A percentile compares a stretch with the other conserved stretches of the same genome.
phyloP scores from a whole-genome alignment of 805 yeast species.

The Candida alai region DNA sequence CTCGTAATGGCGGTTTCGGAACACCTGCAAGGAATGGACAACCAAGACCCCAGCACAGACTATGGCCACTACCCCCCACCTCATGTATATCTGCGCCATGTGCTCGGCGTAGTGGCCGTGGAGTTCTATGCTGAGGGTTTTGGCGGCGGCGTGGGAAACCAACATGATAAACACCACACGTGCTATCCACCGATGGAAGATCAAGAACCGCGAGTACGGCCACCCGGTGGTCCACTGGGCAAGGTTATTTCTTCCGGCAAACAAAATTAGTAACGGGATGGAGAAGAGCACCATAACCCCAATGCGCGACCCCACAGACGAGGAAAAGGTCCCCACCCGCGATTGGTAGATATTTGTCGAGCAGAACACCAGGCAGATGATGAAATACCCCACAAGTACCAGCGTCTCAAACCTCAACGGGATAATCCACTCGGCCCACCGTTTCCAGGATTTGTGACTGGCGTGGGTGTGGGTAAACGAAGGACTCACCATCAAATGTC shows the following conservation, averaged over 20 bases:
- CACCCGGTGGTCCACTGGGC: slow-evolving; percentile 56
- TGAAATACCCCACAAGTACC: slow-evolving; percentile 36
- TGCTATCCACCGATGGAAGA: slow-evolving; percentile 56
- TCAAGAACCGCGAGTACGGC: slow-evolving; percentile 47
- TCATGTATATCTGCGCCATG: slow-evolving; percentile 15
- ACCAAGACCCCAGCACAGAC: slow-evolving; percentile 38
- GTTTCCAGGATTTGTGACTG: slow-evolving; percentile 3
- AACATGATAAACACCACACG: slow-evolving; percentile 42
- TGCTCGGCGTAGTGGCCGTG: slow-evolving; percentile 7
- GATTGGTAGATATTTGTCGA: slow-evolving; percentile 18
- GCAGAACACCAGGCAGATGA: slow-evolving; percentile 26
- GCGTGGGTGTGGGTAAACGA: slow-evolving; percentile 14
- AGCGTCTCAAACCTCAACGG: slow-evolving; percentile 54
- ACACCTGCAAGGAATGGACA: slow-evolving; percentile 45
- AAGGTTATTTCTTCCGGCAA: slow-evolving; percentile 73
- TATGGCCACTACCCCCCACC: slow-evolving; percentile 26
- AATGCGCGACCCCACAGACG: slow-evolving; percentile 52
- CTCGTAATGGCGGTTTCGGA: slow-evolving; percentile 59
- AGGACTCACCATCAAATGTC: slow-evolving; percentile 17
- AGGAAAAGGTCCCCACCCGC: slow-evolving; percentile 28
- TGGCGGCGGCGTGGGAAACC: slow-evolving; percentile 37
- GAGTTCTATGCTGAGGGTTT: slow-evolving; percentile 7
- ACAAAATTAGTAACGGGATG: slow-evolving; percentile 55
- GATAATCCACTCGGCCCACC: slow-evolving; percentile 22
- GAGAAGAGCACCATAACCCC: slow-evolving; percentile 49